Evolutionary conservation across 2,329 filamentous ascomycete species (phyloP).

Genomic region (Botryotinia narcissicola): DNA sequence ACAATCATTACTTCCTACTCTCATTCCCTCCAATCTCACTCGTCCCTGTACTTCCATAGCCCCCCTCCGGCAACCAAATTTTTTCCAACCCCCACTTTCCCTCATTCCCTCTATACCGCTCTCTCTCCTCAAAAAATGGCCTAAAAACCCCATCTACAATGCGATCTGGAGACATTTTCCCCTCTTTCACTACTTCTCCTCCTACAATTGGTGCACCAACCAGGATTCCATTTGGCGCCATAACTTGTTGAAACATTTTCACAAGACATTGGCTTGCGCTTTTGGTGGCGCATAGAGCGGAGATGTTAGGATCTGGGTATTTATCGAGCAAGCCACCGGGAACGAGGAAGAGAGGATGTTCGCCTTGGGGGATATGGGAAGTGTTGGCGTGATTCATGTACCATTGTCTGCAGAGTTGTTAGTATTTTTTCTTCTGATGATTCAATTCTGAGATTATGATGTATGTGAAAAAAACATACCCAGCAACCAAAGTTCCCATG

Average conservation of each 20-base stretch:
- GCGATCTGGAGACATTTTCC: neutral
- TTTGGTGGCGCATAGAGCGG: neutral
- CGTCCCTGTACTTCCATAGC: neutral
- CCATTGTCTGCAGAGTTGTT: neutral
- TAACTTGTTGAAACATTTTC: conserved; percentile 8
- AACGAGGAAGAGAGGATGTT: conserved; percentile 4
- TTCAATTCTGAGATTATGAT: neutral
- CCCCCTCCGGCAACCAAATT: neutral
- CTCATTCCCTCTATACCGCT: neutral
- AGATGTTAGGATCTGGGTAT: conserved; percentile 1
- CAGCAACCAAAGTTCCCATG: conserved; percentile 6
- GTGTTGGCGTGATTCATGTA: conserved; percentile 6
- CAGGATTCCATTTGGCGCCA: neutral
- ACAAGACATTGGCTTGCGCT: conserved; percentile 14
- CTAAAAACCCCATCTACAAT: conserved; percentile 14
- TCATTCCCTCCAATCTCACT: neutral
- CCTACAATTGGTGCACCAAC: conserved; percentile 11
- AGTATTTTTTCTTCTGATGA: neutral
- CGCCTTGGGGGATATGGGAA: neutral
- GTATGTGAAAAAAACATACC: neutral
- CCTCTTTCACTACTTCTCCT: neutral
- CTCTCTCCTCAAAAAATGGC: conserved; percentile 12
- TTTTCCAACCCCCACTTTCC: neutral
- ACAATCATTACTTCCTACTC: neutral
- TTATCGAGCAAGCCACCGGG: neutral